Base-by-base conservation (phyloP, 345 rosid genomes). In the Bruguiera gymnorhiza region DNA sequence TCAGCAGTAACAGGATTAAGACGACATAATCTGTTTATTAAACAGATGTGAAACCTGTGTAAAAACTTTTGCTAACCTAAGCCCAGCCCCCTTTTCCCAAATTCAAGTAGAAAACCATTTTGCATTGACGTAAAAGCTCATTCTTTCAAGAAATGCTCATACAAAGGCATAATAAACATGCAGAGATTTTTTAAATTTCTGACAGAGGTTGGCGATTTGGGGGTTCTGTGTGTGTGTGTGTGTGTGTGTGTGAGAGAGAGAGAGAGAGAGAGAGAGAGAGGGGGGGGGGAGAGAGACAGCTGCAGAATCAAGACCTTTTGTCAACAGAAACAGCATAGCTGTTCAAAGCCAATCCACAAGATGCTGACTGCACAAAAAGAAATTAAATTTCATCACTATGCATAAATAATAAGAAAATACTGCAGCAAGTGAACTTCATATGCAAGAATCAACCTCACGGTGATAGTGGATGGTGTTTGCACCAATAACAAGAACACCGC, bases 401-500 rank as follows among this genome's bases (percentile, higher is more conserved):
- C 56, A 65, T 39, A 6, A 73, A 60, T 51, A 58, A 36, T n/a
- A 13, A 23, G 5, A 74, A 48, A 54, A 26, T 48, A 26, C 67
- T 31, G 66, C 39, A 54, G 52, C 63, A 56, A 18, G 39, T 43
- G 30, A 71, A 50, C 31, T 51, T 24, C 52, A 43, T 39, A 48
- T 26, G 57, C 52, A 68, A 56, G 36, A 57, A 46, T 39, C 56
- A 77, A 89, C 99, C 99, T 92, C 97, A 83, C 93, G 92, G 70
- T 92, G 93, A 83, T 92, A 95, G 76, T 92, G 97, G 71, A 95
- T 85, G 62, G 87, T 83, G 74, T 92, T 92, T 63, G 96, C 86
- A 79, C 96, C 73, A 72, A 92, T 77, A 69, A 95, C 98, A 76
- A 92, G 87, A 80, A 95, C 96, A 66, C 99, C 99, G 31, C 99